Percentiles rank a stretch among this genome's conserved stretches.
phyloP scores from a whole-genome alignment of 805 yeast genomes.

The Kazachstania bromeliacearum region DNA sequence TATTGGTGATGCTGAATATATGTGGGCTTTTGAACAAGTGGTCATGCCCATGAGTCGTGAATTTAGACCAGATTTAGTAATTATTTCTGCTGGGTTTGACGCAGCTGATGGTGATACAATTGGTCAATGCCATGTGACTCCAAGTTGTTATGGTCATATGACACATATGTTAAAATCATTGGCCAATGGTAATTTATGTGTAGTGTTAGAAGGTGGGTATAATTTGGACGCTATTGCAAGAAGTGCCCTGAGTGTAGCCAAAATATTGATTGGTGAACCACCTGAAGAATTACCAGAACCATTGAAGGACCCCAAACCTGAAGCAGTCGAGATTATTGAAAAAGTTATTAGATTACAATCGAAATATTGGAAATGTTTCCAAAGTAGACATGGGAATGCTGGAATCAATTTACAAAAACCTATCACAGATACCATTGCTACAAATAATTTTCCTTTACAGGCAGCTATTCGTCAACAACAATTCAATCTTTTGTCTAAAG shows the following conservation, averaged over 20 bases:
- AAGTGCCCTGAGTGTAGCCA: conserved; percentile 86
- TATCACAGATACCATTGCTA: conserved; percentile 20
- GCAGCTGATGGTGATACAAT: conserved; percentile 98
- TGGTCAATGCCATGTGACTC: conserved; percentile 93
- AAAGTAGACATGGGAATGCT: conserved; percentile 47
- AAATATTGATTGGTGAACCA: conserved; percentile 88
- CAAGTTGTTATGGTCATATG: conserved; percentile 95
- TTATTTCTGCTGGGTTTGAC: conserved; percentile 92
- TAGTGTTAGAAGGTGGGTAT: conserved; percentile 93
- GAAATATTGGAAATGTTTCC: conserved; percentile 77
- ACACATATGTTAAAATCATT: conserved; percentile 80
- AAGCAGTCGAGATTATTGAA: conserved; percentile 70
- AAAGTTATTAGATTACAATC: conserved; percentile 76
- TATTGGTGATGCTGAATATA: conserved; percentile 90
- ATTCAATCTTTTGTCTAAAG: conserved; percentile 43
- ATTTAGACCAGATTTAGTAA: conserved; percentile 85
- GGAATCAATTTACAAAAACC: conserved; percentile 32
- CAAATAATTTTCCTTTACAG: conserved; percentile 44
- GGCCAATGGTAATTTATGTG: conserved; percentile 83
- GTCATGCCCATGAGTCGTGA: conserved; percentile 84
- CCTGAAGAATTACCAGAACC: conserved; percentile 64
- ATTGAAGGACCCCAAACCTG: conserved; percentile 50
- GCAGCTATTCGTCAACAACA: conserved; percentile 74
- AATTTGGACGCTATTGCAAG: conserved; percentile 83
- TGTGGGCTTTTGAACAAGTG: conserved; percentile 79